These are phyloP conservation scores for Yarrowia porcina DNA, from an alignment of 805 yeast species.

Conservation along the genomic window DNA sequence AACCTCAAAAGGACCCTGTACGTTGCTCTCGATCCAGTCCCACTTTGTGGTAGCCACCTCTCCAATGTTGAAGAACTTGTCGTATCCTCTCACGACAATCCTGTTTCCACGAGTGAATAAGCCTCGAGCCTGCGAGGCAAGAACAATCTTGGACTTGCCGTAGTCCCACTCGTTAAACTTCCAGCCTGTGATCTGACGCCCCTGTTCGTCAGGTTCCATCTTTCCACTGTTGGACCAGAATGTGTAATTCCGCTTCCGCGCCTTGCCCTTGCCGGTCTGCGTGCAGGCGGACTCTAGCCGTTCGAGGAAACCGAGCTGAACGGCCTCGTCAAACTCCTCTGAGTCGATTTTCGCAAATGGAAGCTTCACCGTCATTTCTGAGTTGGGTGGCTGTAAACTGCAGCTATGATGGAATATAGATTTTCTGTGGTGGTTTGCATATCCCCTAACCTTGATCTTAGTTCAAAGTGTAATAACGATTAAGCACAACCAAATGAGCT, in stretches of 20 bases:
- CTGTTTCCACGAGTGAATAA: conserved; percentile 49
- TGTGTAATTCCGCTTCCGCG: neutral
- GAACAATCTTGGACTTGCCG: conserved; percentile 47
- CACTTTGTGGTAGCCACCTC: conserved; percentile 59
- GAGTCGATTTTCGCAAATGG: conserved; percentile 14
- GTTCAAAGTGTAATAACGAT: neutral
- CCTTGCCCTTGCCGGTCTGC: conserved; percentile 7
- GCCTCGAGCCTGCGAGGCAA: conserved; percentile 83
- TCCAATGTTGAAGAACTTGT: conserved; percentile 82
- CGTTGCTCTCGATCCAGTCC: conserved; percentile 44
- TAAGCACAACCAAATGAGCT: too few species aligned
- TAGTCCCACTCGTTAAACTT: conserved; percentile 90
- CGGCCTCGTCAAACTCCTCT: neutral
- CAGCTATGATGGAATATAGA: neutral
- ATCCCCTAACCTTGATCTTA: conserved; percentile 10
- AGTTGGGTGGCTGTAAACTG: too few species aligned
- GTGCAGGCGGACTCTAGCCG: neutral
- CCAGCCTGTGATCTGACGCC: conserved; percentile 49
- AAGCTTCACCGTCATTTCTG: neutral
- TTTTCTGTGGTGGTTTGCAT: conserved; percentile 4
- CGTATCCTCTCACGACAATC: conserved; percentile 83
- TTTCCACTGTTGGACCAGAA: conserved; percentile 11
- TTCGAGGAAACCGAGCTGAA: neutral
- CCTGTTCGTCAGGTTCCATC: conserved; percentile 14
- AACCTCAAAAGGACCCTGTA: conserved; percentile 74